Evolutionary conservation across 2,329 filamentous ascomycete genomes (phyloP).

Genomic region (Aschersonia sp.): DNA sequence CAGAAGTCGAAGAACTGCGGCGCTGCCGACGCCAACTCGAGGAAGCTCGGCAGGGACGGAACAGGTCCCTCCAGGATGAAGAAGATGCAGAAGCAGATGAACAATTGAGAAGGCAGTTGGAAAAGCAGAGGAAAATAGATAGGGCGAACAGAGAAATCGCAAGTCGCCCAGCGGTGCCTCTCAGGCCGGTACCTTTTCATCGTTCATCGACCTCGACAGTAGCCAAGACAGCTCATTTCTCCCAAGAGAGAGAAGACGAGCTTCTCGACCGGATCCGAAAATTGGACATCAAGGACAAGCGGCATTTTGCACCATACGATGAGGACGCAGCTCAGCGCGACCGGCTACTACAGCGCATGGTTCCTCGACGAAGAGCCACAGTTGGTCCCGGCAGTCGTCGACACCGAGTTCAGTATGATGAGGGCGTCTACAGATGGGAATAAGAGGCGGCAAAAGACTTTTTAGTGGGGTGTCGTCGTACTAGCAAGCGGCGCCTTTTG

Average conservation of each 20-base stretch:
- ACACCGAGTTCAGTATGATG: conserved; percentile 20
- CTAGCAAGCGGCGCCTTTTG: no score
- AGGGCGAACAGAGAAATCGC: conserved; percentile 27
- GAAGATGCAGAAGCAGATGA: conserved; percentile 10
- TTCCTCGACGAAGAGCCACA: conserved; percentile 20
- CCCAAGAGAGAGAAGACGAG: conserved; percentile 13
- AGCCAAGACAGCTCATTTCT: conserved; percentile 8
- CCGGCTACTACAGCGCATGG: conserved; percentile 25
- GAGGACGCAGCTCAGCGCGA: conserved; percentile 24
- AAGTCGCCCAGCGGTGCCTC: conserved; percentile 18
- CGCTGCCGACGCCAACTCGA: conserved; percentile 9
- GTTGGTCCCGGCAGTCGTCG: conserved; percentile 21
- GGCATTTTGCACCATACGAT: conserved; percentile 8
- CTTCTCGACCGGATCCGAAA: conserved; percentile 18
- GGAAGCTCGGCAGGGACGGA: no score
- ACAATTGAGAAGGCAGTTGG: conserved; percentile 3
- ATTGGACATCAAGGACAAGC: conserved; percentile 17
- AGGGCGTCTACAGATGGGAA: conserved; percentile 24
- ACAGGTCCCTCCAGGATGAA: conserved; percentile 8
- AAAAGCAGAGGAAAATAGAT: conserved; percentile 18
- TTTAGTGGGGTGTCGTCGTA: no score
- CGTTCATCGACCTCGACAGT: conserved; percentile 10
- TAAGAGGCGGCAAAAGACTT: conserved; percentile 9
- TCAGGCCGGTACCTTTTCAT: conserved; percentile 8
- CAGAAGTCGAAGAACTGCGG: conserved; percentile 12